A percentile compares a stretch with the other conserved stretches of the same genome.
These are phyloP conservation scores for Astragalus membranaceus DNA, from an alignment of 306 rosid species.

Conservation along the genomic window DNA sequence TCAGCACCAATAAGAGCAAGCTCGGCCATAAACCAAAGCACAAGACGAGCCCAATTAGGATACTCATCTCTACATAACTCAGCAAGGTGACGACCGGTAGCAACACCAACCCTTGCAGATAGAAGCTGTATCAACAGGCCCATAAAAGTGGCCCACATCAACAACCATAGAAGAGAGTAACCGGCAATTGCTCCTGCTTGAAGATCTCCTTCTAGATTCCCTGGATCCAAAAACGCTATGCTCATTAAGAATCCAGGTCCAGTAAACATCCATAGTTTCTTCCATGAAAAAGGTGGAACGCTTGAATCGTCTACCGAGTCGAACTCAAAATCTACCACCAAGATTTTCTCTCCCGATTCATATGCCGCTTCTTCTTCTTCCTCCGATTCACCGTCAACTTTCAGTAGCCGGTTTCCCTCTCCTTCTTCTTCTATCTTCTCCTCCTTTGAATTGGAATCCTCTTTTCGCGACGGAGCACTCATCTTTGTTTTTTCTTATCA, in stretches of 20 bases:
- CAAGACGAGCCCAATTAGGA: conserved; percentile 58
- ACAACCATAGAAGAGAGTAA: conserved; percentile 71
- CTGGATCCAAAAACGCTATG: conserved; percentile 90
- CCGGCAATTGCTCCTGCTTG: conserved; percentile 90
- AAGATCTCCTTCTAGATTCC: conserved; percentile 84
- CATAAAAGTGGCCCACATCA: conserved; percentile 84
- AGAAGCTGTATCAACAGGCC: conserved; percentile 71
- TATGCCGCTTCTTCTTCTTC: conserved; percentile 50
- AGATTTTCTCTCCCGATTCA: conserved; percentile 70
- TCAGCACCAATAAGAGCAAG: conserved; percentile 89
- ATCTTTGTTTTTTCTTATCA: conserved; percentile 7
- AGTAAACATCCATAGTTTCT: conserved; percentile 72
- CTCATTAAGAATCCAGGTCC: conserved; percentile 92
- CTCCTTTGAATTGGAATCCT: conserved; percentile 9
- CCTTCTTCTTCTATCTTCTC: conserved; percentile 42
- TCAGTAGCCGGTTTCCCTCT: conserved; percentile 47
- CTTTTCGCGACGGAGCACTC: conserved; percentile 36
- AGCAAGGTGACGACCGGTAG: conserved; percentile 74
- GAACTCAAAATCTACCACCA: conserved; percentile 39
- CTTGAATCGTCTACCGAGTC: conserved; percentile 31
- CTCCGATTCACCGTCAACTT: not conserved
- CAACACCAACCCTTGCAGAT: conserved; percentile 68
- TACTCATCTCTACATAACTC: conserved; percentile 83
- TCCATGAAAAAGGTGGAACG: conserved; percentile 69
- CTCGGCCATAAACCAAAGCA: conserved; percentile 88